A percentile compares a stretch with the other conserved stretches of the same genome.
Evolutionary conservation across 2,329 filamentous ascomycete genomes (phyloP).

Genomic region (Penicillium italicum): DNA sequence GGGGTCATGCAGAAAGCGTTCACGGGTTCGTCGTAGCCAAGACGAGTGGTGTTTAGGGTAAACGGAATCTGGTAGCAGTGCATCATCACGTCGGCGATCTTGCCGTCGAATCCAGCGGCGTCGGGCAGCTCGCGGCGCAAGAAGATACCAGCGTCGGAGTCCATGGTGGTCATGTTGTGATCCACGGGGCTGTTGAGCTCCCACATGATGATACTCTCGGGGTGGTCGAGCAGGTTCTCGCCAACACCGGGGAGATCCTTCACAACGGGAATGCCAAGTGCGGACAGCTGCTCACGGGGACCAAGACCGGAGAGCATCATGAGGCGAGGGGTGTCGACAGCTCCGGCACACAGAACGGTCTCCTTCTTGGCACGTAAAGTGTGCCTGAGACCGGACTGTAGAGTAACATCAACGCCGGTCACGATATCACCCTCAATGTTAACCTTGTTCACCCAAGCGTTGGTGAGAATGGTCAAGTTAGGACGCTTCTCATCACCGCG

Average conservation of each 20-base stretch:
- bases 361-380: slow-evolving; percentile 63
- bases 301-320: slow-evolving; percentile 55
- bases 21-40: slow-evolving; percentile 68
- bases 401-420: slow-evolving; percentile 67
- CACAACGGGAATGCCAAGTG: slow-evolving; percentile 56
- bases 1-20: slow-evolving; percentile 92
- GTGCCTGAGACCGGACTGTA: slow-evolving; percentile 57
- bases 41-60: slow-evolving; percentile 74
- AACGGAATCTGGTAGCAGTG: slow-evolving; percentile 96
- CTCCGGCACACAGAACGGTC: slow-evolving; percentile 75
- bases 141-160: slow-evolving; percentile 86
- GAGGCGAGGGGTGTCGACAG: slow-evolving; percentile 73
- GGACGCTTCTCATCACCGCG: slow-evolving; percentile 75
- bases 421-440: slow-evolving; percentile 68
- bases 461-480: slow-evolving; percentile 81
- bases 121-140: slow-evolving; percentile 71
- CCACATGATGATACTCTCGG: slow-evolving; percentile 66
- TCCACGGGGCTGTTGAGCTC: slow-evolving; percentile 77
- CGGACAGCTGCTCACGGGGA: slow-evolving; percentile 49
- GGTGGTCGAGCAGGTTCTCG: slow-evolving; percentile 63
- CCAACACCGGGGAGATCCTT: slow-evolving; percentile 60
- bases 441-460: slow-evolving; percentile 81
- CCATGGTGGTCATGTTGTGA: slow-evolving; percentile 80
- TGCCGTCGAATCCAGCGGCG: slow-evolving; percentile 65
- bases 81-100: slow-evolving; percentile 87